These are phyloP conservation scores for Chalciporus pseudorubinellus DNA, from an alignment of 768 basidiomycete species.

Conservation along the genomic window DNA sequence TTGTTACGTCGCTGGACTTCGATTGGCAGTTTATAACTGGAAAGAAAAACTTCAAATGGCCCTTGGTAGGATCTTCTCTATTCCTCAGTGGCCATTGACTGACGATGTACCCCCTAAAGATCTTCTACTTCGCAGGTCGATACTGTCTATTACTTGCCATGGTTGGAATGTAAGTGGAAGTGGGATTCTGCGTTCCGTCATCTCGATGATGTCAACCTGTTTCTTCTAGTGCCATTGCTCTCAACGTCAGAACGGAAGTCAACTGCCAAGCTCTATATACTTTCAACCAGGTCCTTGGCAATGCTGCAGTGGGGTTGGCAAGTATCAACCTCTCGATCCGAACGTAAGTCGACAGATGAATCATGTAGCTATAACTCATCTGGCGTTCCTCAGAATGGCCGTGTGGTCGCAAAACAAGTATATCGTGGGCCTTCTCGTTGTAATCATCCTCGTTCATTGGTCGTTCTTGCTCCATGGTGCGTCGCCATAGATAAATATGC, in stretches of 20 bases:
- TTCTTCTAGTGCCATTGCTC: conserved; percentile 46
- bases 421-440: conserved; percentile 49
- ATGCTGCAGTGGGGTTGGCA: conserved; percentile 65
- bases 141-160: conserved; percentile 64
- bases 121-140: conserved; percentile 69
- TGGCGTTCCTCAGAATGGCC: conserved; percentile 48
- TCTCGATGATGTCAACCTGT: background rate
- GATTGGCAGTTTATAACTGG: conserved; percentile 62
- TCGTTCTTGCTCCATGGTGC: conserved; percentile 65
- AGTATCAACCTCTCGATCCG: conserved; percentile 69
- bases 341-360: conserved; percentile 46
- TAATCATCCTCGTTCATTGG: conserved; percentile 68
- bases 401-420: conserved; percentile 63
- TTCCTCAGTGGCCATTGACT: background rate
- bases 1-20: conserved; percentile 57
- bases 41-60: conserved; percentile 61
- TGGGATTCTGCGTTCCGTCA: conserved; percentile 2
- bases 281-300: conserved; percentile 64
- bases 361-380: background rate
- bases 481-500: background rate
- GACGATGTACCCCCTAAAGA: conserved; percentile 32
- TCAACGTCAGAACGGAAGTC: conserved; percentile 58
- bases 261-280: conserved; percentile 70
- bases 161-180: conserved; percentile 63
- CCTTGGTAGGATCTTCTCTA: conserved; percentile 44